Percentiles rank a stretch among this genome's conserved stretches.
Conservation (phyloP, 2,329 filamentous ascomycete species). For the Phialophora verrucosa region DNA sequence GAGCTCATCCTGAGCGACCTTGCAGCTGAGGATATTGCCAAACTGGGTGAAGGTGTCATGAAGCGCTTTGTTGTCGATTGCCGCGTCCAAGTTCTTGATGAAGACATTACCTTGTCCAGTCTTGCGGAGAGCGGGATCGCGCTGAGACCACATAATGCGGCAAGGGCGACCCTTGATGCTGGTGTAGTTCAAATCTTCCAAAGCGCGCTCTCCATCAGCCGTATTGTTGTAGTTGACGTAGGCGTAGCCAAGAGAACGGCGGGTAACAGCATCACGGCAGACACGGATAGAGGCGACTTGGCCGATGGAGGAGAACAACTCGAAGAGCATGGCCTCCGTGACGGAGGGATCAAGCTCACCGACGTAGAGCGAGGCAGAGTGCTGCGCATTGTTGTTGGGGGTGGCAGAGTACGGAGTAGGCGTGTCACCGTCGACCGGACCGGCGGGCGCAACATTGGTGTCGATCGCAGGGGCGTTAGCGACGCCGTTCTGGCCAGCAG, state of each 20-base stretch:
- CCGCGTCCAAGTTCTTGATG: slow-evolving; percentile 99
- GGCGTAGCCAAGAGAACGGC: slow-evolving; percentile 97
- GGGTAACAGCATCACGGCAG: slow-evolving; percentile 97
- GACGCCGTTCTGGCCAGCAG: slow-evolving; percentile 69
- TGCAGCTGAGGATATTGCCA: slow-evolving; percentile 99
- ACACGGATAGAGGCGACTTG: slow-evolving; percentile 99
- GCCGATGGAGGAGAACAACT: slow-evolving; percentile 99
- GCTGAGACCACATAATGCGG: slow-evolving; percentile 99
- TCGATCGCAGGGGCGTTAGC: slow-evolving; percentile 64
- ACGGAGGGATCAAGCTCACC: slow-evolving; percentile 97
- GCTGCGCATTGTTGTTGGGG: slow-evolving; percentile 77
- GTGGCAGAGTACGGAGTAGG: slow-evolving; percentile 67
- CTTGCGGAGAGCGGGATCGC: slow-evolving; percentile 98
- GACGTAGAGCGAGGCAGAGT: slow-evolving; percentile 97
- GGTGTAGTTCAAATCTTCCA: slow-evolving; percentile 99
- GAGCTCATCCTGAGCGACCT: slow-evolving; percentile 96
- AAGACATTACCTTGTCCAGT: slow-evolving; percentile 99
- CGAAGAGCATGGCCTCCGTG: slow-evolving; percentile 99
- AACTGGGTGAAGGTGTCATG: slow-evolving; percentile 99
- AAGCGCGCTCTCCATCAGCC: slow-evolving; percentile 92
- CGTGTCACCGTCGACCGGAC: slow-evolving; percentile 55
- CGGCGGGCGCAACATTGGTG: slow-evolving; percentile 66
- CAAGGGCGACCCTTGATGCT: slow-evolving; percentile 98
- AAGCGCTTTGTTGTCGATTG: slow-evolving; percentile 99
- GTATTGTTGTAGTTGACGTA: slow-evolving; percentile 99